Percentiles rank a stretch among this genome's conserved stretches.
phyloP scores from a whole-genome alignment of 2,329 filamentous ascomycete species.

The Pseudogymnoascus sp. region DNA sequence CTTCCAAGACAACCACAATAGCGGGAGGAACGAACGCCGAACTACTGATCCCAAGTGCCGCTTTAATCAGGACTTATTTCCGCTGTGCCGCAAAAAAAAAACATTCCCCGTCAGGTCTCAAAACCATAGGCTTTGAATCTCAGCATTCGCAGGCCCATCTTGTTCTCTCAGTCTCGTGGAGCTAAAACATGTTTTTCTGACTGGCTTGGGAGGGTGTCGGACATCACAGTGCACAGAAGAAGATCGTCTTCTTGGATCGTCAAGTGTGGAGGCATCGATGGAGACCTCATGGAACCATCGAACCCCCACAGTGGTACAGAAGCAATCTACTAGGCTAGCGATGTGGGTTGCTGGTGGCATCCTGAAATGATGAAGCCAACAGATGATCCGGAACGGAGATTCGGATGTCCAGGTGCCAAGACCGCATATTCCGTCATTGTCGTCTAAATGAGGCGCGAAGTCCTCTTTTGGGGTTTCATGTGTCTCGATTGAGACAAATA shows the following conservation, averaged over 20 bases:
- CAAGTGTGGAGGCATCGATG: background rate
- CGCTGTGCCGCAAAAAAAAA: background rate
- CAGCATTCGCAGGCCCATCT: background rate
- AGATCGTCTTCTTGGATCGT: background rate
- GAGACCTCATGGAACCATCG: constrained; percentile 1
- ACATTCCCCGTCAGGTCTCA: background rate
- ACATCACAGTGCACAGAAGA: background rate
- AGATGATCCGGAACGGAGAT: constrained; percentile 2
- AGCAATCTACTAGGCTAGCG: background rate
- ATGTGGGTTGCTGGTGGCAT: background rate
- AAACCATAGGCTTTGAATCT: background rate
- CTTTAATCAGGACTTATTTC: constrained; percentile 5
- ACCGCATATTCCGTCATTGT: background rate
- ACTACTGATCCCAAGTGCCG: background rate
- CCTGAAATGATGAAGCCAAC: constrained; percentile 1
- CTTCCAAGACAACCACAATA: constrained; percentile 4
- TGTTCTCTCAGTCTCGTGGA: background rate
- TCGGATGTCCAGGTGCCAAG: constrained; percentile 1
- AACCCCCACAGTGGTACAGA: background rate
- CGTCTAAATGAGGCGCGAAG: background rate
- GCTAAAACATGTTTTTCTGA: background rate
- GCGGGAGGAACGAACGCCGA: background rate
- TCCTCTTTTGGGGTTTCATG: constrained; percentile 5
- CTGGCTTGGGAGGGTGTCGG: background rate
- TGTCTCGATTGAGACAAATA: background rate